Conservation (phyloP, 495 filamentous ascomycete genomes). For the Staphylotrichum tortipilum region DNA sequence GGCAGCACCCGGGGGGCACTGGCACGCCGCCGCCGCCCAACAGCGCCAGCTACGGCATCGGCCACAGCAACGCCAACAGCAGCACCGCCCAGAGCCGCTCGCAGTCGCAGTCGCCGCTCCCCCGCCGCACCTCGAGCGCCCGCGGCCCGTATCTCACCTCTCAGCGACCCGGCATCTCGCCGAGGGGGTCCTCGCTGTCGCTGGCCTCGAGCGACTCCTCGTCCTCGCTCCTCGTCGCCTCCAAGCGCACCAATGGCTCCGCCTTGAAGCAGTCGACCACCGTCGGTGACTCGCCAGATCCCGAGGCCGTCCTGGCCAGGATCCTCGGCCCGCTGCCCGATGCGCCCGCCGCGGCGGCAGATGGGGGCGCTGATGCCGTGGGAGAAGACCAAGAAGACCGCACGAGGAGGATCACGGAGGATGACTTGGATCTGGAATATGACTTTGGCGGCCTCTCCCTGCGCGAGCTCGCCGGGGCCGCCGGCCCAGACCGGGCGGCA, state of each 20-base stretch:
- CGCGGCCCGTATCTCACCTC: slow-evolving; percentile 45
- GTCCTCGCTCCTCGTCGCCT: slow-evolving; percentile 56
- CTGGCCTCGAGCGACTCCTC: slow-evolving; percentile 64
- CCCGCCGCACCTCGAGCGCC: slow-evolving; percentile 50
- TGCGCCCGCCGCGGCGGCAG: neutral
- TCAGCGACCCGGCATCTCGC: slow-evolving; percentile 50
- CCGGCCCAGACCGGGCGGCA: slow-evolving; percentile 30
- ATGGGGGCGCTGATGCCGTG: no score
- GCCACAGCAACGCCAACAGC: no score
- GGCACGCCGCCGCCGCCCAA: slow-evolving; percentile 44
- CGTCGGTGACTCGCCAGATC: slow-evolving; percentile 53
- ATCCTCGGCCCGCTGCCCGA: slow-evolving; percentile 52
- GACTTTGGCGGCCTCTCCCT: slow-evolving; percentile 72
- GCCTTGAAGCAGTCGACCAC: slow-evolving; percentile 50
- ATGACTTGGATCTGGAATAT: slow-evolving; percentile 47
- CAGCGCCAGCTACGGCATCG: no score
- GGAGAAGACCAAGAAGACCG: slow-evolving; percentile 1
- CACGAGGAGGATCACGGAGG: slow-evolving; percentile 30
- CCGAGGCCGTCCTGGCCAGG: slow-evolving; percentile 59
- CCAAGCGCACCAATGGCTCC: slow-evolving; percentile 57
- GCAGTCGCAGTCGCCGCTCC: slow-evolving; percentile 59
- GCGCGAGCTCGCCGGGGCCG: slow-evolving; percentile 54
- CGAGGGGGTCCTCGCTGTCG: slow-evolving; percentile 57
- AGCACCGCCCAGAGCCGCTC: slow-evolving; percentile 44
- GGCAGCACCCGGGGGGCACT: slow-evolving; percentile 56